Evolutionary conservation across 2,329 filamentous ascomycete species (phyloP), one percentile per base, ranked within the genome.

Genomic region (Calonectria pauciramosa): DNA sequence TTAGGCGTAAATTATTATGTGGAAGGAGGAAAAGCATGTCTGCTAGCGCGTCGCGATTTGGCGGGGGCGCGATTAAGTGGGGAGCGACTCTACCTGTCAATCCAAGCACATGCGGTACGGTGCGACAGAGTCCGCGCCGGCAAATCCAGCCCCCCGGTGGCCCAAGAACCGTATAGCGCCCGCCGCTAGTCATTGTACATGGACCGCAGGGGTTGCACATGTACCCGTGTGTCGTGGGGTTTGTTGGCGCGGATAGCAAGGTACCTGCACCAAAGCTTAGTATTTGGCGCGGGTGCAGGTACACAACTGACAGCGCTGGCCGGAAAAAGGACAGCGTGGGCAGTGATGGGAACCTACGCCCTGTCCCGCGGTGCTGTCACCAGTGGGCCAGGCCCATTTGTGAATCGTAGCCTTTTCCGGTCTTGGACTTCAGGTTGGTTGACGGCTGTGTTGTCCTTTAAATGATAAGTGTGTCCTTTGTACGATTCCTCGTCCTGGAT

Each of bases 251-350:
- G 60, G 76, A 49, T 79, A 80, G 73, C 18, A 14, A 2, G 69
- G 68, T 80, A 80, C 78, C 71, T 78, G 49, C 68, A 63, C 52
- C 73, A 71, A 70, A 38, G 75, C 49, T 51, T 51, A n/a, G 41
- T 9, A 59, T 47, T 65, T 3, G 1, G 13, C 2, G 23, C 18
- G 13, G 9, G 9, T 18, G 13, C 3, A 54, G 26, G 79, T 81
- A 74, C 67, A 75, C 54, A 3, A n/a, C 60, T 81, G 74, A 80
- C 79, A 78, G 38, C 20, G 10, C 36, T 41, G 20, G 32, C 51
- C 54, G 49, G 20, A 32, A 70, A 73, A 71, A 79, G 79, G 79
- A 80, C 78, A 80, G 77, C 79, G 79, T 80, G 76, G 76, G 77
- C 23, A 41, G 23, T 63, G 34, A 63, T 28, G 14, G 26, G 23